Conservation (phyloP, 2,329 filamentous ascomycete genomes). For the Penicillium sp. region DNA sequence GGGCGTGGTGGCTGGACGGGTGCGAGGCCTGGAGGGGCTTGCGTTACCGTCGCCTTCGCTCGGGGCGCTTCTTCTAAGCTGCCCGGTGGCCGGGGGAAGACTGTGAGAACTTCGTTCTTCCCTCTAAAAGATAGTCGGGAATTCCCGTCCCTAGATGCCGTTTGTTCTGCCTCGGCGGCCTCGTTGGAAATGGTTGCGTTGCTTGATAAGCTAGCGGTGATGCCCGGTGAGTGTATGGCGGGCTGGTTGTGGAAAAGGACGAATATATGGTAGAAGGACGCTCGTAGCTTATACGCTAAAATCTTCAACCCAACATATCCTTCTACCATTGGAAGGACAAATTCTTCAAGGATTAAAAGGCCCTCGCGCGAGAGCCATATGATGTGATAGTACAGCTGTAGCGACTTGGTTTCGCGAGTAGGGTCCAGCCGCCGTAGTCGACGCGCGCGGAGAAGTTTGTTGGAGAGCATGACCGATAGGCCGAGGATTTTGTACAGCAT, state of each 20-base stretch:
- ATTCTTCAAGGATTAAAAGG: slow-evolving; percentile 80
- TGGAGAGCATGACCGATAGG: slow-evolving; percentile 83
- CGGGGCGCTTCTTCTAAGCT: slow-evolving; percentile 8
- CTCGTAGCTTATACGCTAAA: slow-evolving; percentile 86
- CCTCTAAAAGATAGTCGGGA: slow-evolving; percentile 27
- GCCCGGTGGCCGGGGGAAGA: slow-evolving; percentile 10
- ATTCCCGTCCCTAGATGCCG: slow-evolving; percentile 24
- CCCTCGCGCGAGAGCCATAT: slow-evolving; percentile 95
- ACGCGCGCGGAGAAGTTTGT: slow-evolving; percentile 80
- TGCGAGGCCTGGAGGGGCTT: slow-evolving; percentile 44
- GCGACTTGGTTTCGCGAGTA: slow-evolving; percentile 75
- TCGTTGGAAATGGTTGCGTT: slow-evolving; percentile 35
- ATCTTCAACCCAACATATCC: slow-evolving; percentile 84
- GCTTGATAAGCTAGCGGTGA: slow-evolving; percentile 48
- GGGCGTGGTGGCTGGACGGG: slow-evolving; percentile 38
- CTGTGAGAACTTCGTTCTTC: slow-evolving; percentile 23
- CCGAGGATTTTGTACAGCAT: slow-evolving; percentile 92
- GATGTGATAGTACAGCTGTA: slow-evolving; percentile 87
- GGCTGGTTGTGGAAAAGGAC: slow-evolving; percentile 95
- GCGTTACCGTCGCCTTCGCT: slow-evolving; percentile 19
- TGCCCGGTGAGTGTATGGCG: slow-evolving; percentile 67
- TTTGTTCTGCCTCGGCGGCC: slow-evolving; percentile 16
- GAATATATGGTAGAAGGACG: slow-evolving; percentile 95
- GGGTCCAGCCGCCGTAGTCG: slow-evolving; percentile 82
- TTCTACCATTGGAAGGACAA: slow-evolving; percentile 82